Evolutionary conservation across 2,329 filamentous ascomycete genomes (phyloP), one percentile per base, ranked within the genome.

Genomic region (Scytalidium sp.): DNA sequence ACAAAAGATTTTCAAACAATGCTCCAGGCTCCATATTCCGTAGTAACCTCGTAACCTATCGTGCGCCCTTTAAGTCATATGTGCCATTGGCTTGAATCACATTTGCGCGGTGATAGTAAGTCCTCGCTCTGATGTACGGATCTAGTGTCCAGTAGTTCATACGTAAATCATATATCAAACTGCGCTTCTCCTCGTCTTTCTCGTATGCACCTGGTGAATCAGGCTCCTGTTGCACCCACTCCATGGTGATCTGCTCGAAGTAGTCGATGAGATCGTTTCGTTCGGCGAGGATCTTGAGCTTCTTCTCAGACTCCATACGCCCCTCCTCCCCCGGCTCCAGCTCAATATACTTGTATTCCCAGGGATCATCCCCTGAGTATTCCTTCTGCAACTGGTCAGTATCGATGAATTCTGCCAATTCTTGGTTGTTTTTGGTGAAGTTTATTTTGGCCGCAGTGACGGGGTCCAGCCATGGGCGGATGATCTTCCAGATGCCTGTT

Each of bases 381-480:
- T 87, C 87, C 20, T 84, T 81, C 47, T 80, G 75, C 49, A 87
- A 83, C 45, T 80, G 80, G 27, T 70, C 69, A 32, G 69, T 70
- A 19, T 80, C 72, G 46, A 90, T 82, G 60, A 80, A 88, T 27
- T 76, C 67, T 53, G 79, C 72, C 13, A 90, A 70, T 22, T 88
- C 86, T 27, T 82, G 72, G 19, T 77, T 69, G 45, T 76, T 81
- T 52, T 78, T 83, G 20, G 81, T 85, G 64, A 89, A 88, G 61
- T 88, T 79, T 13, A 90, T 80, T 69, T 90, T 90, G 49, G 77
- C 71, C 3, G 86, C 85, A 21, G 90, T 84, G 6, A 90, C 84
- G 9, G 87, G 87, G 63, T 90, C 86, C 25, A 90, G 77, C 86
- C 86, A 90, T 61, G 84, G 84, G 55, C 80, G 82, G 67, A 90